phyloP scores from a whole-genome alignment of 2,329 filamentous ascomycete genomes.

The Monosporascus sp. region DNA sequence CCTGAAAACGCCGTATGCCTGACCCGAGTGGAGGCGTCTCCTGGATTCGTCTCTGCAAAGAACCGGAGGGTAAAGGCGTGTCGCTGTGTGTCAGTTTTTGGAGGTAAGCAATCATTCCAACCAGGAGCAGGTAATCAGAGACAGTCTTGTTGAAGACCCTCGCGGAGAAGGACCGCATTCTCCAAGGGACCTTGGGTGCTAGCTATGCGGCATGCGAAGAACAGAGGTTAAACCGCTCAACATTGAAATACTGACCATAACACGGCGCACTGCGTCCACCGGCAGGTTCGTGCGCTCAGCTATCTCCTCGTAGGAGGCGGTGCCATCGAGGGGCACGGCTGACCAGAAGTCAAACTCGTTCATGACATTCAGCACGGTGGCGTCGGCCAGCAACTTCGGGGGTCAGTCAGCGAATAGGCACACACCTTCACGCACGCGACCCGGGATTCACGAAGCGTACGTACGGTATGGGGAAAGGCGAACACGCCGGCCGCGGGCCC shows the following conservation, averaged over 20 bases:
- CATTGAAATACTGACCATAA: background rate
- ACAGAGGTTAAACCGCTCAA: background rate
- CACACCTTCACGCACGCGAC: background rate
- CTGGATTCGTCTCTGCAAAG: background rate
- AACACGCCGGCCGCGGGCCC: background rate
- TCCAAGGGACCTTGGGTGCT: too few species aligned
- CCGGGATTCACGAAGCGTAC: background rate
- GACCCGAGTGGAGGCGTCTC: background rate
- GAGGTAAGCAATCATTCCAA: too few species aligned
- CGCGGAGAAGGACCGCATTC: too few species aligned
- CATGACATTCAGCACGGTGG: background rate
- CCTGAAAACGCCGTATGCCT: background rate
- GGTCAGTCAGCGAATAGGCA: background rate
- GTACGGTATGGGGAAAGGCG: background rate
- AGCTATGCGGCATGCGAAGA: background rate
- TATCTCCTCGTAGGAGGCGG: background rate
- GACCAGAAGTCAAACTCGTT: background rate
- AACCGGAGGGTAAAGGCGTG: background rate
- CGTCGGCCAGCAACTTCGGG: background rate
- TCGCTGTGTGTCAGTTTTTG: background rate
- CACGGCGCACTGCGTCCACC: background rate
- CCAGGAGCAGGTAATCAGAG: too few species aligned
- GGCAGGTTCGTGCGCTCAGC: background rate
- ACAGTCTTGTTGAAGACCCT: too few species aligned
- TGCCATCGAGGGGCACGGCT: background rate